phyloP scores from a whole-genome alignment of 2,329 filamentous ascomycete species.

The Exutisphaerella laricina region DNA sequence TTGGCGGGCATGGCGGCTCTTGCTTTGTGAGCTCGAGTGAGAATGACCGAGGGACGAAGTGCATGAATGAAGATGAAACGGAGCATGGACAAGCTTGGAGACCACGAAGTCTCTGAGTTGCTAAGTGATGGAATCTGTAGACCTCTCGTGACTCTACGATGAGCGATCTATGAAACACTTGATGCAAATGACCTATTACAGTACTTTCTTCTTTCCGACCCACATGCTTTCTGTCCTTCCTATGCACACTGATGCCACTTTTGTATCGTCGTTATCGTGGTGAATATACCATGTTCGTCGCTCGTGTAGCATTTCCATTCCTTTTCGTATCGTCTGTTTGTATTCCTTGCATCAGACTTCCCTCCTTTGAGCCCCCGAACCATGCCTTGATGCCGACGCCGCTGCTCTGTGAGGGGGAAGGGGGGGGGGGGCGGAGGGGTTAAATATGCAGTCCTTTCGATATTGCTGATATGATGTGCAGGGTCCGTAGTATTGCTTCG shows the following conservation, averaged over 20 bases:
- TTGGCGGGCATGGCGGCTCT: not conserved
- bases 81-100: too few relatives aligned
- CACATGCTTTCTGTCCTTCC: not conserved
- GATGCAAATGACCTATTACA: not conserved
- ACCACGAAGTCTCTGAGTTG: not conserved
- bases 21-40: not conserved
- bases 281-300: too few relatives aligned
- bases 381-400: too few relatives aligned
- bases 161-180: not conserved
- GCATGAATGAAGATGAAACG: too few relatives aligned
- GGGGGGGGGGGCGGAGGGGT: too few relatives aligned
- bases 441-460: constrained; percentile 8
- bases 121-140: not conserved
- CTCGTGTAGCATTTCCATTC: too few relatives aligned
- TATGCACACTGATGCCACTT: not conserved
- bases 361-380: too few relatives aligned
- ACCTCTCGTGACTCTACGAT: constrained; percentile 2
- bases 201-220: not conserved
- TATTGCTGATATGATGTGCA: constrained; percentile 20
- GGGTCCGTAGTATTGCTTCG: constrained; percentile 20
- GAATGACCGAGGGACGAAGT: too few relatives aligned
- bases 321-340: too few relatives aligned
- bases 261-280: too few relatives aligned
- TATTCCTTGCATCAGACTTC: too few relatives aligned
- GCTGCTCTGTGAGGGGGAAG: too few relatives aligned